Conservation (phyloP, 768 basidiomycete genomes). For the Leccinum subtestaceum region DNA sequence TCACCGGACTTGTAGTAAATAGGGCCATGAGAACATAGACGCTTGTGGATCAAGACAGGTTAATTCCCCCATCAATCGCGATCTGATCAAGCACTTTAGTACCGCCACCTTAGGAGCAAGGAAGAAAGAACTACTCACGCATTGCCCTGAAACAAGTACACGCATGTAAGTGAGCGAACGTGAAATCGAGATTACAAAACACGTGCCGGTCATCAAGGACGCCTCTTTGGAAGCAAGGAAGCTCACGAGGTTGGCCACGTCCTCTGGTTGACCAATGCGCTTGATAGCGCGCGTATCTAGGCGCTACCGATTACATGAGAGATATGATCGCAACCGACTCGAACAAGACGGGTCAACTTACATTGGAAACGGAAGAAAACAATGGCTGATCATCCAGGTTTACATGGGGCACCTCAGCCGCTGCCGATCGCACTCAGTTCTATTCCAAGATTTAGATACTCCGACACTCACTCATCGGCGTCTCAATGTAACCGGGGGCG, state of each 20-base stretch:
- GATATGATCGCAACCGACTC: background rate
- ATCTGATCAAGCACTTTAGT: background rate
- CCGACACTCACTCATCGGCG: background rate
- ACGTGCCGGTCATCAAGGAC: background rate
- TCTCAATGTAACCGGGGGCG: background rate
- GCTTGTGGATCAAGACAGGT: background rate
- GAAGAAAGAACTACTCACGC: background rate
- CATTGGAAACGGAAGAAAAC: background rate
- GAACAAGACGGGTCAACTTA: background rate
- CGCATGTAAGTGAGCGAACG: background rate
- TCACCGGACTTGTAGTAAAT: background rate
- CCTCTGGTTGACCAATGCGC: background rate
- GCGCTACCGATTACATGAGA: background rate
- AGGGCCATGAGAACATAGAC: background rate
- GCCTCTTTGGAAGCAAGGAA: background rate
- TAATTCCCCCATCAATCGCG: background rate
- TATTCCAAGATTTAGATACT: background rate
- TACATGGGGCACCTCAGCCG: background rate
- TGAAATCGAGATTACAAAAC: background rate
- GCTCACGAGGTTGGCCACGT: background rate
- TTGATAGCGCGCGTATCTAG: background rate
- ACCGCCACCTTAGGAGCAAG: no score
- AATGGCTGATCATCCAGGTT: background rate
- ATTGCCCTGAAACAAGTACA: background rate
- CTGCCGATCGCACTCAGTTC: background rate